These are phyloP conservation scores for Zasmidium cellare DNA, from an alignment of 2,329 filamentous ascomycete genomes.

Conservation along the genomic window DNA sequence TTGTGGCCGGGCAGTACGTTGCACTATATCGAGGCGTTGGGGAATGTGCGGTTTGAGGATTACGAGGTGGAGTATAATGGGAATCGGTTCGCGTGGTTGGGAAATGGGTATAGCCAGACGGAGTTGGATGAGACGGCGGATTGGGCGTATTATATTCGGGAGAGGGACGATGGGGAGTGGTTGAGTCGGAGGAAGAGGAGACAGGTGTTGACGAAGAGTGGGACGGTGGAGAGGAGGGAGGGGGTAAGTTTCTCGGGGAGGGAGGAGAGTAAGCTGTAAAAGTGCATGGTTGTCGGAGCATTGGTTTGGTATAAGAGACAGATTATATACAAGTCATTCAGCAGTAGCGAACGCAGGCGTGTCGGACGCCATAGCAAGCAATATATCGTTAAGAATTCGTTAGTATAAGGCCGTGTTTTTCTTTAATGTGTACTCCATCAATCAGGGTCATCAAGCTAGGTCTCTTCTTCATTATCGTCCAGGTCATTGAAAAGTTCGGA, in stretches of 20 bases:
- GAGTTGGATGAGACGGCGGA: slow-evolving; percentile 18
- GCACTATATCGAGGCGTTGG: slow-evolving; percentile 29
- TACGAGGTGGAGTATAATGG: slow-evolving; percentile 40
- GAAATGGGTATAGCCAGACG: slow-evolving; percentile 21
- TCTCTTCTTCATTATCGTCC: no score
- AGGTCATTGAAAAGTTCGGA: no score
- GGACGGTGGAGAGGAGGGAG: slow-evolving; percentile 10
- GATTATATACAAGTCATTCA: no score
- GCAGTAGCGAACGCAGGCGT: no score
- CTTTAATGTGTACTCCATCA: no score
- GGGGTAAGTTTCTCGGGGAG: slow-evolving; percentile 10
- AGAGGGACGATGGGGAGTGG: slow-evolving; percentile 19
- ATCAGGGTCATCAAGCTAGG: no score
- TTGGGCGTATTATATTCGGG: slow-evolving; percentile 17
- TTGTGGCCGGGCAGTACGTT: slow-evolving; percentile 16
- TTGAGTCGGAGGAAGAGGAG: slow-evolving; percentile 18
- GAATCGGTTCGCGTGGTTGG: slow-evolving; percentile 21
- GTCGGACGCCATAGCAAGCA: no score
- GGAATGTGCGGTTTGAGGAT: slow-evolving; percentile 46
- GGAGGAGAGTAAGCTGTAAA: neutral
- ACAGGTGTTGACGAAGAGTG: slow-evolving; percentile 18
- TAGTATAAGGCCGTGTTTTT: no score
- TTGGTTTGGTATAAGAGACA: no score
- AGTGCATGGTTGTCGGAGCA: no score
- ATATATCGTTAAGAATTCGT: no score